Conservation (phyloP, 2,329 filamentous ascomycete genomes). For the Sporothrix variecibatus region DNA sequence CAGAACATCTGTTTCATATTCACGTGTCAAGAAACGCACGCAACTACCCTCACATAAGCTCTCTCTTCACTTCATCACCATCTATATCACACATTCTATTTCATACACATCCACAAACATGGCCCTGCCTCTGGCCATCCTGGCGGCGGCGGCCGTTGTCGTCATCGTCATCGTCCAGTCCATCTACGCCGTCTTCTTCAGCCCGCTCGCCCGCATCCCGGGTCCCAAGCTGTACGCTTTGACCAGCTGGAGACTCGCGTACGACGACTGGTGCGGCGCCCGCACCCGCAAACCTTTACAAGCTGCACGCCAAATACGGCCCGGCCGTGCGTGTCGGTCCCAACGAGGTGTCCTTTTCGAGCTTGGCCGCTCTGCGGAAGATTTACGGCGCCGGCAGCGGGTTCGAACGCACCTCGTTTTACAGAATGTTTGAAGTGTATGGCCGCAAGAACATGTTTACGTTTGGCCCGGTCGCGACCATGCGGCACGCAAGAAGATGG, state of each 20-base stretch:
- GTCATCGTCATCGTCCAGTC: background rate
- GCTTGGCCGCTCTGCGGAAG: conserved; percentile 47
- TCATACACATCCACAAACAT: background rate
- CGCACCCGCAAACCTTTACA: conserved; percentile 46
- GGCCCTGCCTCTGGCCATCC: background rate
- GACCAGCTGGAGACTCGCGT: conserved; percentile 49
- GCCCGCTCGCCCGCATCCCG: conserved; percentile 34
- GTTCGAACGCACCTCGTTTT: conserved; percentile 53
- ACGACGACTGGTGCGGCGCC: conserved; percentile 47
- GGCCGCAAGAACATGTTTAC: conserved; percentile 55
- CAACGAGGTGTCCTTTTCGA: conserved; percentile 47
- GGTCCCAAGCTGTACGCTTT: conserved; percentile 45
- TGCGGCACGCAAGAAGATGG: conserved; percentile 52
- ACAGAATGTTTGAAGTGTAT: conserved; percentile 58
- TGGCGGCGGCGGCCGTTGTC: background rate
- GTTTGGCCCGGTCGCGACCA: conserved; percentile 48
- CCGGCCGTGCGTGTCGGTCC: conserved; percentile 51
- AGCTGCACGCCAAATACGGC: conserved; percentile 49
- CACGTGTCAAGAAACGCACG: background rate
- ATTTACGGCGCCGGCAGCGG: conserved; percentile 57
- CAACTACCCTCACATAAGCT: background rate
- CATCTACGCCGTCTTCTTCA: background rate
- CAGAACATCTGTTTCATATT: background rate
- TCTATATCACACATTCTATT: too few species aligned
- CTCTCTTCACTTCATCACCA: background rate